Percentiles rank a stretch among this genome's conserved stretches.
phyloP scores from a whole-genome alignment of 768 basidiomycete genomes.

The Collybia nuda region DNA sequence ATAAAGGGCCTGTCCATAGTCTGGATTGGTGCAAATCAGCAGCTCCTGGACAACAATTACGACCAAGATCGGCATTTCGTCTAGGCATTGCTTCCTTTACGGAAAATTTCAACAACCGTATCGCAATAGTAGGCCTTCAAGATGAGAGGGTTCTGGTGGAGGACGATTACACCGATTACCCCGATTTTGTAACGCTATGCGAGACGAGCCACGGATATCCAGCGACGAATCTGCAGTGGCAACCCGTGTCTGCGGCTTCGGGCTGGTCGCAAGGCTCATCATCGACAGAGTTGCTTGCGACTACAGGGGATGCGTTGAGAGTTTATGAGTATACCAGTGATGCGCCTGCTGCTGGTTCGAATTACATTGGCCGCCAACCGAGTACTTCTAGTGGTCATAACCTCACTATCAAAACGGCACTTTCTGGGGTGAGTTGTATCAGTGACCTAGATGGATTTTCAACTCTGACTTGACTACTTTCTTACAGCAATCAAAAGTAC shows the following conservation, averaged over 20 bases:
- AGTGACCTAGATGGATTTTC: too few relatives aligned
- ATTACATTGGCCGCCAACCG: conserved; percentile 70
- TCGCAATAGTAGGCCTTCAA: conserved; percentile 75
- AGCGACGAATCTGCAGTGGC: conserved; percentile 91
- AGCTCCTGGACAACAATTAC: conserved; percentile 68
- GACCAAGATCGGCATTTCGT: conserved; percentile 78
- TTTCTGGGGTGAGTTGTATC: conserved; percentile 69
- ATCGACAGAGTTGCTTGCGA: conserved; percentile 82
- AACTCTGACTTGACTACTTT: neutral
- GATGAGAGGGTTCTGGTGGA: conserved; percentile 88
- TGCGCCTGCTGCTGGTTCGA: conserved; percentile 51
- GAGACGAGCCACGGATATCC: conserved; percentile 89
- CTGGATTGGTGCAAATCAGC: conserved; percentile 88
- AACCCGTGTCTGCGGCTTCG: conserved; percentile 68
- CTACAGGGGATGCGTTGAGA: conserved; percentile 89
- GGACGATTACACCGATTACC: conserved; percentile 79
- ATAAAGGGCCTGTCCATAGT: conserved; percentile 79
- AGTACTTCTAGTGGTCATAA: conserved; percentile 59
- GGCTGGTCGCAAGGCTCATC: conserved; percentile 69
- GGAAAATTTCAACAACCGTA: conserved; percentile 81
- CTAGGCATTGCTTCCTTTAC: conserved; percentile 84
- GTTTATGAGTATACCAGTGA: conserved; percentile 89
- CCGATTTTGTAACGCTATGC: conserved; percentile 85
- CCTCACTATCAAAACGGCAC: conserved; percentile 69
- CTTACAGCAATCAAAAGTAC: conserved; percentile 83